Percentiles rank a stretch among this genome's conserved stretches.
Evolutionary conservation across 2,329 filamentous ascomycete species (phyloP).

Genomic region (Ceratocystis cacaofunesta): DNA sequence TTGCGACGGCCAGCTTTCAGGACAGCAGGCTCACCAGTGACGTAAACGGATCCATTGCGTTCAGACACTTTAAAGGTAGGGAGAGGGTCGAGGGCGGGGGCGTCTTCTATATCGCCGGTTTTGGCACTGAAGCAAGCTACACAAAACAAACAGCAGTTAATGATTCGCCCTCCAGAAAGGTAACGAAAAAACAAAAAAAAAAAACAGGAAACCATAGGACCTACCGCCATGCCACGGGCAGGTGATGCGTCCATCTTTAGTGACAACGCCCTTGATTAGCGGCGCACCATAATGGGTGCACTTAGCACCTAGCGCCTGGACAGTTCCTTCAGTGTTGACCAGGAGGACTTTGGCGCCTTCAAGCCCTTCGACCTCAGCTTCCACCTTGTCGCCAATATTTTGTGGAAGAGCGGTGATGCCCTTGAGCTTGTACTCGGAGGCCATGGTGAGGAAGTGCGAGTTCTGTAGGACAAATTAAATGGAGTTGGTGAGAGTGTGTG

Average conservation of each 20-base stretch:
- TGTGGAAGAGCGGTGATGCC: conserved; percentile 53
- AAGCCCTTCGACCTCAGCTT: conserved; percentile 81
- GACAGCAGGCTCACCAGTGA: conserved; percentile 61
- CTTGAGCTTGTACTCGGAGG: conserved; percentile 55
- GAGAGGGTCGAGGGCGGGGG: conserved; percentile 76
- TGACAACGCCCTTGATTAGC: conserved; percentile 70
- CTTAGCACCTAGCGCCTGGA: conserved; percentile 67
- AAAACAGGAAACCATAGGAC: conserved; percentile 20
- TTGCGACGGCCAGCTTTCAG: conserved; percentile 64
- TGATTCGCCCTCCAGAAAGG: not conserved
- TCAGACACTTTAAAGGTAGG: conserved; percentile 67
- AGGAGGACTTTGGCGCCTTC: conserved; percentile 76
- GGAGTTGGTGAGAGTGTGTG: not conserved
- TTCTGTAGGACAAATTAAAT: not conserved
- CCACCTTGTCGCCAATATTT: conserved; percentile 57
- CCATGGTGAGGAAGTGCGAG: conserved; percentile 13
- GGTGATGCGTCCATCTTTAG: conserved; percentile 65
- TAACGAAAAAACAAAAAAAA: too few species aligned
- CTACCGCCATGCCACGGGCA: conserved; percentile 94
- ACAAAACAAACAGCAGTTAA: conserved; percentile 7
- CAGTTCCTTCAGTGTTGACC: conserved; percentile 58
- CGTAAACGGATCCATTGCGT: conserved; percentile 69
- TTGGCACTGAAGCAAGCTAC: conserved; percentile 80
- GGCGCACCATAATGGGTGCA: conserved; percentile 92
- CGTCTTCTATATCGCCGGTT: conserved; percentile 89